These are phyloP conservation scores for Aspergillus pseudotamarii DNA, from an alignment of 2,329 filamentous ascomycete species.

Conservation along the genomic window DNA sequence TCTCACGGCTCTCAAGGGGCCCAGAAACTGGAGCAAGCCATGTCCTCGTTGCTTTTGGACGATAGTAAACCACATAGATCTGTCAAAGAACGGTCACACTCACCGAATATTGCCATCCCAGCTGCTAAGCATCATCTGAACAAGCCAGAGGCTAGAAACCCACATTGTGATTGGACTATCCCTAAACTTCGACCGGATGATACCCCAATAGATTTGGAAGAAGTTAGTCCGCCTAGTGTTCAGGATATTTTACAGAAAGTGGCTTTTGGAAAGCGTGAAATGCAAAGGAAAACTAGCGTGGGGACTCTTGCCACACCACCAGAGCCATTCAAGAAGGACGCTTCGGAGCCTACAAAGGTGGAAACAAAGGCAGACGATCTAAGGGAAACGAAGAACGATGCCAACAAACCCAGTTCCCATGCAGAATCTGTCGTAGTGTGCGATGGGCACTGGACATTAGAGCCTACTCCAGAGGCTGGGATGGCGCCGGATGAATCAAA, in stretches of 20 bases:
- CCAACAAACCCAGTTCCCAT: conserved; percentile 8
- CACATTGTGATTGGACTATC: not conserved
- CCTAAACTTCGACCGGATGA: not conserved
- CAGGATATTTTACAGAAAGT: conserved; percentile 1
- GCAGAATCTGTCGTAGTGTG: conserved; percentile 16
- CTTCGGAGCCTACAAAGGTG: not conserved
- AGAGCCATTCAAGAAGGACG: not conserved
- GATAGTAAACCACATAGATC: conserved; percentile 1
- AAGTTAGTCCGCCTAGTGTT: not conserved
- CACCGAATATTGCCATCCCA: not conserved
- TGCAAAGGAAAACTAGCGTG: not conserved
- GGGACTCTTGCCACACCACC: not conserved
- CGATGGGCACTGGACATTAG: conserved; percentile 16
- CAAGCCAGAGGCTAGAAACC: not conserved
- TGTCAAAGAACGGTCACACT: not conserved
- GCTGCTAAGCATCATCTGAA: not conserved
- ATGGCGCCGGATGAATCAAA: conserved; percentile 9
- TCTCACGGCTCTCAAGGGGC: conserved; percentile 6
- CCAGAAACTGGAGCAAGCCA: conserved; percentile 22
- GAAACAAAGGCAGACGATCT: not conserved
- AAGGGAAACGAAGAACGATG: not conserved
- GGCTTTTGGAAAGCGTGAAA: not conserved
- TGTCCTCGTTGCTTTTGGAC: conserved; percentile 24
- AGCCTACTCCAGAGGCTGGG: conserved; percentile 8
- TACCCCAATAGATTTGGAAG: not conserved